Base-by-base conservation (phyloP, 176 grass and related monocot genomes). In the Rhynchospora tenuis region DNA sequence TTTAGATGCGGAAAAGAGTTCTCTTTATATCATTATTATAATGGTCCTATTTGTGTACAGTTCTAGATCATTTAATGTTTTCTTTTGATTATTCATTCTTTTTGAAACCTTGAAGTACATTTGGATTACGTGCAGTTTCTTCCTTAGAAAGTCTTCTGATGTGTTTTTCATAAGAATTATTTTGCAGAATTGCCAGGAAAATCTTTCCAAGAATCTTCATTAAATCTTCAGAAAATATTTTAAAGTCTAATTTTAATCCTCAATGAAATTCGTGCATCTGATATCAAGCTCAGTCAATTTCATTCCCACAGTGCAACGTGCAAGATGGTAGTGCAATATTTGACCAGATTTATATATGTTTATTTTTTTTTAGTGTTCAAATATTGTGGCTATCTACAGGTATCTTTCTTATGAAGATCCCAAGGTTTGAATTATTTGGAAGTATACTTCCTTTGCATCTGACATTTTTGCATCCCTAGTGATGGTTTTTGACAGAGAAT, bases 251-350 rank as follows among this genome's bases (percentile, higher is more conserved):
- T 48, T 50, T 51, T 19, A 73, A 73, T 24, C 10, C 45, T 73
- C 28, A 6, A 75, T 75, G 47, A 73, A 50, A 50, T 24, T 45
- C 45, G 70, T 51, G 43, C 43, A 26, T 11, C 45, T 33, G 68
- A 47, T 72, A 47, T 72, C 15, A 70, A 54, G 47, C 52, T 17
- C 72, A 75, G 48, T 75, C 72, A 27, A 54, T 7, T 55, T 4
- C 72, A 54, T 23, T 17, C 28, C 46, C 14, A 76, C 48, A 46
- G 73, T 76, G 47, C 73, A 76, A 55, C 73, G 73, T 76, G 73
- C 73, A 7, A 76, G 6, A 51, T 24, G 23, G 6, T 29, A 28
- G 23, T 16, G 3, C 44, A 4, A 76, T 55, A 29, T 76, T 51
- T 76, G 24, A 76, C 48, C 47, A 52, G 46, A 14, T 75, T 75